Conservation (phyloP, 352 stramenopile genomes). For the Pythium biforme region DNA sequence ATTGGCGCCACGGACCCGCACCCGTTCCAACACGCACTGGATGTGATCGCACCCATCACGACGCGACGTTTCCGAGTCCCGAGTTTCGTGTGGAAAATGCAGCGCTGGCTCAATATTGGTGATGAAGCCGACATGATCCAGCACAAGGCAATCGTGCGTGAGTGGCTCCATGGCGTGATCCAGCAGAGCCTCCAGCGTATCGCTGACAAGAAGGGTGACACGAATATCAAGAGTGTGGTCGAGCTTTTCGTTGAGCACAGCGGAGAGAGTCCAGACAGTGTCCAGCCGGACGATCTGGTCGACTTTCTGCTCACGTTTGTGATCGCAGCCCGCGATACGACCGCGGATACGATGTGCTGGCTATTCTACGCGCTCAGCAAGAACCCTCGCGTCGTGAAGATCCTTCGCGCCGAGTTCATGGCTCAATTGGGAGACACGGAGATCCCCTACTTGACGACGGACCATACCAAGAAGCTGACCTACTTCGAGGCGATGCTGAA, state of each 20-base stretch:
- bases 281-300: constrained; percentile 52
- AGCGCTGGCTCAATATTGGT: constrained; percentile 40
- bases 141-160: constrained; percentile 30
- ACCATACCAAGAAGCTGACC: constrained; percentile 41
- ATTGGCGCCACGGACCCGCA: constrained; percentile 33
- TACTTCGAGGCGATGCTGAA: constrained; percentile 61
- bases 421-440: not conserved
- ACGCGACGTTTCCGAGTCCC: constrained; percentile 45
- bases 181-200: constrained; percentile 12
- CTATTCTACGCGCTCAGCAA: constrained; percentile 65
- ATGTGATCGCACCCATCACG: constrained; percentile 27
- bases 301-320: constrained; percentile 73
- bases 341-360: constrained; percentile 68
- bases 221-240: constrained; percentile 9
- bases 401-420: constrained; percentile 49
- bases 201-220: not conserved
- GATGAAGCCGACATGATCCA: constrained; percentile 30
- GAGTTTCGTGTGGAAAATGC: constrained; percentile 48
- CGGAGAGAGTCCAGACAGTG: constrained; percentile 9
- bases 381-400: constrained; percentile 45
- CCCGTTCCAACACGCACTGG: constrained; percentile 48
- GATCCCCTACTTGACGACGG: constrained; percentile 29
- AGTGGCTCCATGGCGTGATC: constrained; percentile 27
- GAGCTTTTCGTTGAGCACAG: constrained; percentile 18
- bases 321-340: constrained; percentile 76